phyloP scores from a whole-genome alignment of 257 asterid genomes.

The Solanum lycopersicoides region DNA sequence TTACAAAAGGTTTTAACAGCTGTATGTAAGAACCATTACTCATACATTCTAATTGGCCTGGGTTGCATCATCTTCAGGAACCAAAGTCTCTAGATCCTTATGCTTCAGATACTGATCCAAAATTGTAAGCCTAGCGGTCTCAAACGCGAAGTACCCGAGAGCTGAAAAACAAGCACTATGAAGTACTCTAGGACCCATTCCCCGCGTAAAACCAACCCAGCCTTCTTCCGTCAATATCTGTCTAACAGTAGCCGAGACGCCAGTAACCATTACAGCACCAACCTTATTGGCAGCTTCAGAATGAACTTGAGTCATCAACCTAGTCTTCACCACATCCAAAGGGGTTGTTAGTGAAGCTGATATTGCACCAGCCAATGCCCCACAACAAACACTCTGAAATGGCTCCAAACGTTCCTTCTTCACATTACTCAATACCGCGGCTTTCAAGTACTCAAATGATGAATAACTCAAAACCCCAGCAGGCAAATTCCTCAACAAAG shows the following conservation, averaged over 20 bases:
- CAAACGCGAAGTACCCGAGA: constrained; percentile 90
- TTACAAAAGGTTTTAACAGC: not conserved
- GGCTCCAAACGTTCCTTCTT: constrained; percentile 56
- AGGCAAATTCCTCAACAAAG: constrained; percentile 84
- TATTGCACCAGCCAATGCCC: constrained; percentile 95
- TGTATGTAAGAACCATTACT: not conserved
- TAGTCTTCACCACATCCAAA: constrained; percentile 89
- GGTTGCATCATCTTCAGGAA: constrained; percentile 14
- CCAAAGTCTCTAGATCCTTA: constrained; percentile 46
- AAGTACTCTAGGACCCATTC: constrained; percentile 94
- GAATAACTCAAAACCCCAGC: constrained; percentile 97
- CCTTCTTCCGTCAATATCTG: constrained; percentile 92
- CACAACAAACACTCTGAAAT: constrained; percentile 78
- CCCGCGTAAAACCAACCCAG: constrained; percentile 85
- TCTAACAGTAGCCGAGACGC: constrained; percentile 47
- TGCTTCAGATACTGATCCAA: constrained; percentile 53
- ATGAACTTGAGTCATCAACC: constrained; percentile 88
- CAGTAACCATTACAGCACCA: constrained; percentile 50
- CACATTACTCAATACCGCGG: constrained; percentile 57
- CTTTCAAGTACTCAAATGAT: constrained; percentile 85
- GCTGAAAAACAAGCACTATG: constrained; percentile 94
- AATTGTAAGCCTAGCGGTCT: constrained; percentile 79
- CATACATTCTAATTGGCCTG: constrained; percentile 15
- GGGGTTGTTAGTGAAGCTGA: constrained; percentile 94
- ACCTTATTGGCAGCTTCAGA: constrained; percentile 57